Evolutionary conservation across 177 flowering plant genomes (phyloP), one percentile per base, ranked within the genome.

Genomic region (Tripterygium wilfordii): DNA sequence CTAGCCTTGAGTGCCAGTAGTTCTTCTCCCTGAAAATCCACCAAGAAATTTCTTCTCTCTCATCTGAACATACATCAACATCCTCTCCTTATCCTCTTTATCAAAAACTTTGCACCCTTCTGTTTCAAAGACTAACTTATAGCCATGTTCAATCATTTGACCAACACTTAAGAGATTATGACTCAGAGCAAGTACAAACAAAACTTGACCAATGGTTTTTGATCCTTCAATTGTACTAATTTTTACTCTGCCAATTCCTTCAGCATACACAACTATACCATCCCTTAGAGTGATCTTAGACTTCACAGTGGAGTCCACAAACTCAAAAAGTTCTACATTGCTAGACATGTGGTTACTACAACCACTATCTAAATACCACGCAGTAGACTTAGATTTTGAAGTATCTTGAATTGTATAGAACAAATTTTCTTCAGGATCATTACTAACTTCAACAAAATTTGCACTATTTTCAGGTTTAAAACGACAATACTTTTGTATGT

Each of bases 401-500:
- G n/a, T n/a, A n/a, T n/a, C n/a, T n/a, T n/a, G n/a, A n/a, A n/a
- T n/a, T 6, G 32, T 18, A 38, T n/a, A 25, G 25, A 41, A 42
- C 6, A 41, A 21, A 3, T 2, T 29, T 10, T 25, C 42, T 8
- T 17, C 12, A n/a, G n/a, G n/a, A 16, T 8, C 35, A 17, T 21
- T 18, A 2, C 27, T 21, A 0, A 20, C 38, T 21, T 59, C 19
- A 5, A 10, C 3, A 10, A 10, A 29, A 24, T 53, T 53, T 5
- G 46, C 52, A 20, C 45, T 2, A 35, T 50, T 3, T 1, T 43
- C 37, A 1, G 27, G 3, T 18, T 36, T 36, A 10, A n/a, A n/a
- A n/a, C n/a, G n/a, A n/a, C 16, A 54, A 37, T 33, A 7, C 28
- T 54, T 17, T 15, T 45, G 31, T 4, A 44, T 2, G 14, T 54